These are phyloP conservation scores for Fraxinus cuspidata DNA, from an alignment of 257 asterid species.

Conservation along the genomic window DNA sequence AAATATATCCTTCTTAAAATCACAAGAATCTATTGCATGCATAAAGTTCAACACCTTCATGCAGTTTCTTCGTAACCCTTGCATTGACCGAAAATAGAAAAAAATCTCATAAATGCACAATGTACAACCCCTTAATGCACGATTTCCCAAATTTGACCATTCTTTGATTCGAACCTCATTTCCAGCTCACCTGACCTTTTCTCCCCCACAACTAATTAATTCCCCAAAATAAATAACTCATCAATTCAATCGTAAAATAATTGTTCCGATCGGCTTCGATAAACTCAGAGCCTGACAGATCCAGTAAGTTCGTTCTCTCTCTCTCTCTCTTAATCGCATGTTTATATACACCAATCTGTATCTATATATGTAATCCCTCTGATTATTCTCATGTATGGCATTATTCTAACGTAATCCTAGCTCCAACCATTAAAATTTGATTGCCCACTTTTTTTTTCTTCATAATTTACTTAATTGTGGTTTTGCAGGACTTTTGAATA, in stretches of 20 bases:
- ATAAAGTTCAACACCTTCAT: not conserved
- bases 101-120: not conserved
- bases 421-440: conserved; percentile 24
- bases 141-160: conserved; percentile 15
- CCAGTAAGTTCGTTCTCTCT: conserved; percentile 32
- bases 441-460: not conserved
- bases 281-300: conserved; percentile 31
- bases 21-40: not conserved
- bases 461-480: conserved; percentile 4
- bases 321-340: not conserved
- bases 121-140: conserved; percentile 28
- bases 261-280: conserved; percentile 26
- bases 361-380: not conserved
- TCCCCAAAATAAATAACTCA: not conserved
- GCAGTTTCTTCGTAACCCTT: not conserved
- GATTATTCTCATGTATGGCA: conserved; percentile 3
- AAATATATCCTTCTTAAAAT: not conserved
- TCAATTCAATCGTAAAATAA: conserved; percentile 15
- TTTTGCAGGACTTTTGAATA: conserved; percentile 32
- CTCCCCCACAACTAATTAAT: conserved; percentile 3
- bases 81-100: not conserved
- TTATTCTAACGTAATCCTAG: conserved; percentile 1
- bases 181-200: conserved; percentile 24
- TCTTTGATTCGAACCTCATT: not conserved
- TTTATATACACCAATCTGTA: not conserved